These are phyloP conservation scores for Talaromyces pinophilus DNA, from an alignment of 2,329 filamentous ascomycete genomes.

Conservation along the genomic window DNA sequence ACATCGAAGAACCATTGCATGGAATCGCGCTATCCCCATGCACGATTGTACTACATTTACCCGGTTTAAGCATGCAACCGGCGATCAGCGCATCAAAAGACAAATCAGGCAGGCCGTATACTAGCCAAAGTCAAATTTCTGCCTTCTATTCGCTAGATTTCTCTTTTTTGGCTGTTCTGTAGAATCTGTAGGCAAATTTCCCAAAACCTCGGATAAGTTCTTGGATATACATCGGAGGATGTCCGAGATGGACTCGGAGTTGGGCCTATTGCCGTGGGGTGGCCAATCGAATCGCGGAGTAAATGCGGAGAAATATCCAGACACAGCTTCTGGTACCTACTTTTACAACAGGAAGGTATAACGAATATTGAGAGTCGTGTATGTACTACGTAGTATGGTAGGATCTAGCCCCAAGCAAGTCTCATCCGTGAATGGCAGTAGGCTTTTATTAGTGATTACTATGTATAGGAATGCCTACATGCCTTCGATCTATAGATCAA, in stretches of 20 bases:
- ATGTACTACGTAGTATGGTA: not conserved
- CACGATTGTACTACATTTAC: constrained; percentile 1
- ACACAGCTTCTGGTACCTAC: not conserved
- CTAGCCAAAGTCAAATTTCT: not conserved
- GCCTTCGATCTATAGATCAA: not conserved
- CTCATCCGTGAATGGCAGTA: not conserved
- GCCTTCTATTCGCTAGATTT: not conserved
- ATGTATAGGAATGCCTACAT: not conserved
- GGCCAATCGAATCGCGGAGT: not conserved
- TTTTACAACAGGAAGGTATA: not conserved
- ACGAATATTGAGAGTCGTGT: not conserved
- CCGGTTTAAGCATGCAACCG: not conserved
- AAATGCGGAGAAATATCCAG: constrained; percentile 9
- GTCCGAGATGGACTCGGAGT: constrained; percentile 10
- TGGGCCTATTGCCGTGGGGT: not conserved
- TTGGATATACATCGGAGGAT: constrained; percentile 6
- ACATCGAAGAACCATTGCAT: not conserved
- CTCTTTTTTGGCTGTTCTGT: not conserved
- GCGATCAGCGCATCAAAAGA: not conserved
- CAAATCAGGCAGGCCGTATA: not conserved
- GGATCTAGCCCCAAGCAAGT: not conserved
- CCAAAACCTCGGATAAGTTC: constrained; percentile 3
- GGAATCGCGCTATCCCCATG: not conserved
- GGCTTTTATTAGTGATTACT: not conserved
- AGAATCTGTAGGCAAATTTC: not conserved